These are phyloP conservation scores for Brachypodium distachyon DNA, from an alignment of 202 grass and related monocot genomes.

Conservation along the genomic window DNA sequence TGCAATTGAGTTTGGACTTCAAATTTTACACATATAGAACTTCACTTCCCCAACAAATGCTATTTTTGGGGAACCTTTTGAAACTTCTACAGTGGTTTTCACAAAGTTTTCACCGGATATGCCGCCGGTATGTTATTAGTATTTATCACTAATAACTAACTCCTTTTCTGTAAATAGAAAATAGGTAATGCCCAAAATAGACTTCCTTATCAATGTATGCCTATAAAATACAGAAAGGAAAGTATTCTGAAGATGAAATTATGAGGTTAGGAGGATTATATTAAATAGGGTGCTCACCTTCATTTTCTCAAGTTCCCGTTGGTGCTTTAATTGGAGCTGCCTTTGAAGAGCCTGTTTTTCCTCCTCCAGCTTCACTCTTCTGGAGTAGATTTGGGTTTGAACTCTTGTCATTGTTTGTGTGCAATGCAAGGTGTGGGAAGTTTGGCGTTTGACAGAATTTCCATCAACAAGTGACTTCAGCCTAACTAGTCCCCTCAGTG, in stretches of 20 bases:
- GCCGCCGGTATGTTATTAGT: neutral
- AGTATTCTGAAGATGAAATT: neutral
- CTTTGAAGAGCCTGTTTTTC: conserved; percentile 77
- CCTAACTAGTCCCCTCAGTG: conserved; percentile 69
- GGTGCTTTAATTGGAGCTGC: conserved; percentile 61
- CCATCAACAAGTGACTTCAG: conserved; percentile 72
- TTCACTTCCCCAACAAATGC: no score
- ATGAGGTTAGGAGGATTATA: neutral
- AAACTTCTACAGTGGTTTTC: no score
- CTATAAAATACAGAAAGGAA: neutral
- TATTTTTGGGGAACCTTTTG: no score
- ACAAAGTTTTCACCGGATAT: no score
- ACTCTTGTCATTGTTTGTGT: conserved; percentile 69
- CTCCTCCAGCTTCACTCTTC: conserved; percentile 74
- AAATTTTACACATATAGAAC: no score
- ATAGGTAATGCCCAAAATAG: neutral
- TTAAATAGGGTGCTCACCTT: conserved; percentile 44
- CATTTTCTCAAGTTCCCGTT: conserved; percentile 67
- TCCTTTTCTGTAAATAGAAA: neutral
- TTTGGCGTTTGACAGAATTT: conserved; percentile 71
- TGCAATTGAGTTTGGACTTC: no score
- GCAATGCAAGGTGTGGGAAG: conserved; percentile 54
- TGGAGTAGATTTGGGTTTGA: conserved; percentile 69
- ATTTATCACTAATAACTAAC: neutral
- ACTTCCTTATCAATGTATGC: neutral